Conservation (phyloP, 306 rosid genomes). For the Dryas octopetala region DNA sequence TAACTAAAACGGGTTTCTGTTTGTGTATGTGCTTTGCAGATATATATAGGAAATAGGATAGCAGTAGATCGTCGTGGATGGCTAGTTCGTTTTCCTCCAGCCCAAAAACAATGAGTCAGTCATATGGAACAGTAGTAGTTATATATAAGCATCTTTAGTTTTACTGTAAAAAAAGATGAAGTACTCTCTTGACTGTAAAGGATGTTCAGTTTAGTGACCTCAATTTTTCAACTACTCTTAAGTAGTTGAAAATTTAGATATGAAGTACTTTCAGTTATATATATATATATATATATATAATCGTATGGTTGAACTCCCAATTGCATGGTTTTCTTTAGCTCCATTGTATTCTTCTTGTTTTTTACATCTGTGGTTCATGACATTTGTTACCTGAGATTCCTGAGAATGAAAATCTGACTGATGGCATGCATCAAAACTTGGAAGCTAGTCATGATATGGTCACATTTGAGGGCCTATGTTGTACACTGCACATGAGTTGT, state of each 20-base stretch:
- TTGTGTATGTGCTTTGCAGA: not conserved
- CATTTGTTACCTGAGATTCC: not conserved
- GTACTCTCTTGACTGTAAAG: conserved; percentile 33
- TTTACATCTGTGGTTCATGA: not conserved
- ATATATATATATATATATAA: not conserved
- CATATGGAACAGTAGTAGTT: too few species aligned
- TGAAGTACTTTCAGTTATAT: not conserved
- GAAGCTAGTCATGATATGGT: not conserved
- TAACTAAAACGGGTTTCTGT: too few species aligned
- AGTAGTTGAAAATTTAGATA: conserved; percentile 31
- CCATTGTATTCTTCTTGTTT: too few species aligned
- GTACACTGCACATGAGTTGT: not conserved
- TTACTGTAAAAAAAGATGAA: conserved; percentile 36
- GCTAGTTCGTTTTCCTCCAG: conserved; percentile 1
- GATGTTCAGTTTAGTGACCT: conserved; percentile 28
- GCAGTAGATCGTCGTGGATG: not conserved
- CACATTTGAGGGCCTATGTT: not conserved
- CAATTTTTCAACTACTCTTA: conserved; percentile 26
- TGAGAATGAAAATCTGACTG: not conserved
- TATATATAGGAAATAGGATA: not conserved
- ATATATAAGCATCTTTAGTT: conserved; percentile 15
- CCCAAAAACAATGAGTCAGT: too few species aligned
- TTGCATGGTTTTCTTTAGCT: not conserved
- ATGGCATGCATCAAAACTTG: not conserved
- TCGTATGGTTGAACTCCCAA: conserved; percentile 24